These are phyloP conservation scores for Platanthera zijinensis DNA, from an alignment of 106 monocot species.

Conservation along the genomic window DNA sequence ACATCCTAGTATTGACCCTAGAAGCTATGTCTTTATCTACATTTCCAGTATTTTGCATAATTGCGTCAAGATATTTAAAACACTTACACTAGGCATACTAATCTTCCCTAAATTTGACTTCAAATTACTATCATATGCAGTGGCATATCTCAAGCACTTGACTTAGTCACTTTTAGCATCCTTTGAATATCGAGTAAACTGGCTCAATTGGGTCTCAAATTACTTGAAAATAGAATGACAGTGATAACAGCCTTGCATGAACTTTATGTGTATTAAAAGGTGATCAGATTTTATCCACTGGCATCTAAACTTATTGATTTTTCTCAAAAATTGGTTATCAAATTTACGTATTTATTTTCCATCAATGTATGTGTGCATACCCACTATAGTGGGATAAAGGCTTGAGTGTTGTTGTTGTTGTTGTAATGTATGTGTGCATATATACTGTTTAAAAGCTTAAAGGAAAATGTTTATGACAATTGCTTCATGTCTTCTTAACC, in stretches of 20 bases:
- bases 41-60: too few species aligned
- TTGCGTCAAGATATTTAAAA: too few species aligned
- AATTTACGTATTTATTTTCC: neutral
- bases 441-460: neutral
- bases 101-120: too few species aligned
- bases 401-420: neutral
- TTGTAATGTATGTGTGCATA: neutral
- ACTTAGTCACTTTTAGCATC: neutral
- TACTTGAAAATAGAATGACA: neutral
- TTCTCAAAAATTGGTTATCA: neutral
- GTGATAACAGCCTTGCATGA: neutral
- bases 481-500: neutral
- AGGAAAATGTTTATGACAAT: neutral
- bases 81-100: too few species aligned
- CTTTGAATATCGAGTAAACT: neutral
- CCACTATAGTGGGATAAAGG: too few species aligned
- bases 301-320: too few species aligned
- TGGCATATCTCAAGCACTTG: too few species aligned
- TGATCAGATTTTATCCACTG: too few species aligned
- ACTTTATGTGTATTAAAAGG: neutral
- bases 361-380: neutral
- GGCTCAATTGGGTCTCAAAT: neutral
- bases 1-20: too few species aligned
- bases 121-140: too few species aligned
- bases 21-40: too few species aligned